These are phyloP conservation scores for Babjeviella inositovora DNA, from an alignment of 805 yeast genomes.

Conservation along the genomic window DNA sequence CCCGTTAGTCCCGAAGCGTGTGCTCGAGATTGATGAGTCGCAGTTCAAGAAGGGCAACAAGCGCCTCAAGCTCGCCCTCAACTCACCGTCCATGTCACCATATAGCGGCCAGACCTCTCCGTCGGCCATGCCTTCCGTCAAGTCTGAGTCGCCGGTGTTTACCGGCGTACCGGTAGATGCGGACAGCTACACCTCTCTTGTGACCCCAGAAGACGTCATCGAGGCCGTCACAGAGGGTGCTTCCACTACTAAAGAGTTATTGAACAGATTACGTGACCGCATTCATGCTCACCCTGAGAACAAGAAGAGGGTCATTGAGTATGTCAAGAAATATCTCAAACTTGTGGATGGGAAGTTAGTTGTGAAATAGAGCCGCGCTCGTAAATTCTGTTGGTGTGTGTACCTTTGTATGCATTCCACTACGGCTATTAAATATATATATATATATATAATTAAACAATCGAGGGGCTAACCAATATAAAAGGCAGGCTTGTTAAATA, in stretches of 20 bases:
- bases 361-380: too few species aligned
- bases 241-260: constrained; percentile 45
- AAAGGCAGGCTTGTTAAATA: too few species aligned
- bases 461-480: too few species aligned
- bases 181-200: constrained; percentile 14
- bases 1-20: constrained; percentile 29
- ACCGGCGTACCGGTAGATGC: background rate
- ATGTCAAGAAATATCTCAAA: constrained; percentile 40
- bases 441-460: too few species aligned
- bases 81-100: too few species aligned
- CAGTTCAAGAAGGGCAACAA: constrained; percentile 21
- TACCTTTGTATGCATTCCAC: too few species aligned
- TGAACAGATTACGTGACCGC: constrained; percentile 42
- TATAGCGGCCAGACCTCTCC: too few species aligned
- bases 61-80: too few species aligned
- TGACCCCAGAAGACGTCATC: constrained; percentile 62
- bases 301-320: constrained; percentile 37
- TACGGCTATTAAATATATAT: too few species aligned
- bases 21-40: constrained; percentile 6
- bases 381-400: too few species aligned
- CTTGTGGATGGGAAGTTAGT: constrained; percentile 29
- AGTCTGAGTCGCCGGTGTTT: too few species aligned
- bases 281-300: constrained; percentile 50
- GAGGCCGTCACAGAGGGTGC: constrained; percentile 41
- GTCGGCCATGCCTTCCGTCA: too few species aligned